phyloP scores from a whole-genome alignment of 2,329 filamentous ascomycete genomes.

The Exophiala lecanii-corni region DNA sequence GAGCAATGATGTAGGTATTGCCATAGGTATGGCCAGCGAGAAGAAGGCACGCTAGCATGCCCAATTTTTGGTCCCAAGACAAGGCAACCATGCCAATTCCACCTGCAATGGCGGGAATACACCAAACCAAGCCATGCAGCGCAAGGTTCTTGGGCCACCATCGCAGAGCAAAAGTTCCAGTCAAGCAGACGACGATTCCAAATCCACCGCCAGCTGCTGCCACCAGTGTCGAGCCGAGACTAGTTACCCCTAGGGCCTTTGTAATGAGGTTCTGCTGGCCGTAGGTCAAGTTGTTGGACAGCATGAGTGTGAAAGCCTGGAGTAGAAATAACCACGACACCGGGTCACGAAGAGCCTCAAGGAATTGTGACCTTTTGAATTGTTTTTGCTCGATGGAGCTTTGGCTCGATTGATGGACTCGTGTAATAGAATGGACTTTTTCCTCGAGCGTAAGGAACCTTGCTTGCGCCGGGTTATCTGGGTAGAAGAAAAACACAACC shows the following conservation, averaged over 20 bases:
- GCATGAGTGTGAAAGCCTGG: constrained; percentile 36
- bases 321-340: constrained; percentile 36
- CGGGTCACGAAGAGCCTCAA: constrained; percentile 31
- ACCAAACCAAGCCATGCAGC: constrained; percentile 27
- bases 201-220: constrained; percentile 29
- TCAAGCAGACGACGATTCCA: constrained; percentile 31
- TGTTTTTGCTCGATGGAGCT: constrained; percentile 37
- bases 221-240: constrained; percentile 52
- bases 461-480: constrained; percentile 33
- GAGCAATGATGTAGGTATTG: constrained; percentile 37
- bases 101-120: constrained; percentile 32
- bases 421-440: constrained; percentile 32
- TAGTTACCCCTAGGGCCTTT: constrained; percentile 44
- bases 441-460: constrained; percentile 32
- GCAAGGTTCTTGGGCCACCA: neutral
- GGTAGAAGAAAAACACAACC: constrained; percentile 23
- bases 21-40: constrained; percentile 34
- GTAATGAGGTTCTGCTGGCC: constrained; percentile 43
- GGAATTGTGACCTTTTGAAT: constrained; percentile 32
- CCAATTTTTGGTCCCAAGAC: constrained; percentile 36
- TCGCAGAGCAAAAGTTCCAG: constrained; percentile 35
- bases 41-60: constrained; percentile 35
- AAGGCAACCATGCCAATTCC: constrained; percentile 28
- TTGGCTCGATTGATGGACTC: constrained; percentile 34
- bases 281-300: constrained; percentile 36